These are phyloP conservation scores for Cynara cardunculus DNA, from an alignment of 129 eudicot species.

Conservation along the genomic window DNA sequence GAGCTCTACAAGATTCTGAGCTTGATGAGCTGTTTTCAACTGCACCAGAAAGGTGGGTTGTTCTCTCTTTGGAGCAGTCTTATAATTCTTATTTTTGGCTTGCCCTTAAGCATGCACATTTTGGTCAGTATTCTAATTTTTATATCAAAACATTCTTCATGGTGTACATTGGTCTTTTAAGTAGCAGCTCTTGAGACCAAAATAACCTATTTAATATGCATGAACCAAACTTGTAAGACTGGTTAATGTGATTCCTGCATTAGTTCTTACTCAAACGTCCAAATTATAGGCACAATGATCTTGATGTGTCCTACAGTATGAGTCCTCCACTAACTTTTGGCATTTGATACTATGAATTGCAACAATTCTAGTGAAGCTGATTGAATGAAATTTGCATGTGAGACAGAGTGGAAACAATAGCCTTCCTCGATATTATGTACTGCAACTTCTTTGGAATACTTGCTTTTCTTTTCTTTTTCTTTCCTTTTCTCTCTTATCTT, in stretches of 20 bases:
- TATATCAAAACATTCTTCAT: not conserved
- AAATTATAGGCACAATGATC: not conserved
- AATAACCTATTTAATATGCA: not conserved
- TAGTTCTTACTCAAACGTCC: not conserved
- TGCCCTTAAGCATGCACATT: not conserved
- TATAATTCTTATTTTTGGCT: slow-evolving; percentile 6
- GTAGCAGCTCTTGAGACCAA: not conserved
- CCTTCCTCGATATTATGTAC: slow-evolving; percentile 14
- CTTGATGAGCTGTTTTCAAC: slow-evolving; percentile 91
- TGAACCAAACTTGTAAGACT: not conserved
- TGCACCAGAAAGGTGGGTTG: slow-evolving; percentile 85
- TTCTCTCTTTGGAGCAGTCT: slow-evolving; percentile 15
- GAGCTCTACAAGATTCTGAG: slow-evolving; percentile 63
- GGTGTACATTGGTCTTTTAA: not conserved
- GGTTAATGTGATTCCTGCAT: not conserved
- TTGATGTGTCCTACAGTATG: not conserved
- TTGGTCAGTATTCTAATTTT: not conserved
- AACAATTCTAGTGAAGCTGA: slow-evolving; percentile 5
- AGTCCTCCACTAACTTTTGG: not conserved
- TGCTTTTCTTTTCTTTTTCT: not conserved
- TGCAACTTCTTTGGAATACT: not conserved
- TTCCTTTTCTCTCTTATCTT: too few species aligned
- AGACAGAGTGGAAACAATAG: not conserved
- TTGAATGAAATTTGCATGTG: slow-evolving; percentile 3
- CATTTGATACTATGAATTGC: not conserved